Conservation (phyloP, 2,329 filamentous ascomycete species). For the Blumeria hordei region DNA sequence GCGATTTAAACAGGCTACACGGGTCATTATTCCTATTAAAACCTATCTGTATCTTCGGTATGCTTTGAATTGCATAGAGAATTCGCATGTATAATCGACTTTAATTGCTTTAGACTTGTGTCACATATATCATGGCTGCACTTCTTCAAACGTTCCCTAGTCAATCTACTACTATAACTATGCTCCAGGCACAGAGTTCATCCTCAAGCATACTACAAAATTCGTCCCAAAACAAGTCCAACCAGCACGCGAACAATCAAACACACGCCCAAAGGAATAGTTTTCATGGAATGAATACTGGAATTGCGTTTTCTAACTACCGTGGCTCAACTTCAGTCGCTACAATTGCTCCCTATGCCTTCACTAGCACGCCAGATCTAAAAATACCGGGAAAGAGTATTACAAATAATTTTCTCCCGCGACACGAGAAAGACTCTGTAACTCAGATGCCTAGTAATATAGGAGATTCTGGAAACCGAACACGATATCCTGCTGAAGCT, state of each 20-base stretch:
- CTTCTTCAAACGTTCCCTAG: constrained; percentile 62
- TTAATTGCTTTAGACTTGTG: too few species aligned
- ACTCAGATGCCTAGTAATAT: too few species aligned
- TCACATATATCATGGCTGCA: constrained; percentile 38
- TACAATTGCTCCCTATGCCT: constrained; percentile 54
- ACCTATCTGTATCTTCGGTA: too few species aligned
- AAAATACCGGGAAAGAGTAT: constrained; percentile 20
- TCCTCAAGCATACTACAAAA: constrained; percentile 28
- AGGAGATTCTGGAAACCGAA: neutral
- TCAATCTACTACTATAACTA: constrained; percentile 42
- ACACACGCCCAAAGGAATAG: constrained; percentile 23
- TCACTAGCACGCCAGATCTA: constrained; percentile 44
- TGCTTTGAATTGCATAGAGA: too few species aligned
- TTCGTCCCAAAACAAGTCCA: constrained; percentile 13
- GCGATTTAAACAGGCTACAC: too few species aligned
- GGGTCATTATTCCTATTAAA: too few species aligned
- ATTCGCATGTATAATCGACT: too few species aligned
- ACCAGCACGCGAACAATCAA: constrained; percentile 20
- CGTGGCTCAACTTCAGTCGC: constrained; percentile 24
- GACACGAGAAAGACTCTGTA: constrained; percentile 19
- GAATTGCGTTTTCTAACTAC: constrained; percentile 23
- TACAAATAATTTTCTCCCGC: constrained; percentile 22
- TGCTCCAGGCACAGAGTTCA: constrained; percentile 49
- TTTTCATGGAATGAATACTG: constrained; percentile 26
- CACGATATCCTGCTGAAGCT: neutral